Percentiles rank a stretch among this genome's conserved stretches.
These are phyloP conservation scores for Capsicum pubescens DNA, from an alignment of 257 asterid species.

Conservation along the genomic window DNA sequence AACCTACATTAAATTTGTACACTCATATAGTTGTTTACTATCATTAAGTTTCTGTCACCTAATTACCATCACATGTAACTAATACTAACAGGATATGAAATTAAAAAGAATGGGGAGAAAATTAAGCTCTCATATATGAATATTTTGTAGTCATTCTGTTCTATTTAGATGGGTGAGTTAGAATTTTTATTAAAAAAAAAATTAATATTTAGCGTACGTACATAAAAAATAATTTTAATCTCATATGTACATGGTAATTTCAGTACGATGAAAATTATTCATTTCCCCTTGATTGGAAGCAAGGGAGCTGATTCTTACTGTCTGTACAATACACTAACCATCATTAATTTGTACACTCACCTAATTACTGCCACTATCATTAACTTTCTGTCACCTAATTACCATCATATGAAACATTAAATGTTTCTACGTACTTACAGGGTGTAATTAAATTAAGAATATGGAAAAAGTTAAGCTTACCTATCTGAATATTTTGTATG, in stretches of 20 bases:
- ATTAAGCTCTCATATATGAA: not conserved
- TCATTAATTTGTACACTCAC: not conserved
- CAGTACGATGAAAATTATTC: not conserved
- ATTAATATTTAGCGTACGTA: not conserved
- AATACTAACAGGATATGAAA: not conserved
- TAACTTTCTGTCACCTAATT: conserved; percentile 21
- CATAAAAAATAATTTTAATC: not conserved
- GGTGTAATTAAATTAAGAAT: not conserved
- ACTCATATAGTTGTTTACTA: not conserved
- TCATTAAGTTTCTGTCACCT: not conserved
- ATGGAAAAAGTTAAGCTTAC: not conserved
- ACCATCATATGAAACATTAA: not conserved
- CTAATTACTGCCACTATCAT: not conserved
- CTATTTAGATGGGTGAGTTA: not conserved
- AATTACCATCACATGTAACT: not conserved
- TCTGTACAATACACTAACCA: not conserved
- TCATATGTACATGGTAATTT: not conserved
- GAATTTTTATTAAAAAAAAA: not conserved
- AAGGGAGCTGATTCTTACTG: not conserved
- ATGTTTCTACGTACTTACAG: not conserved
- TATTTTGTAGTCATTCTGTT: not conserved
- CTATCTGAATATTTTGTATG: not conserved
- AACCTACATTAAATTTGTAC: conserved; percentile 16
- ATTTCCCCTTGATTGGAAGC: conserved; percentile 23
- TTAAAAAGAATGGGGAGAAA: not conserved